phyloP scores from a whole-genome alignment of 1,139 yeast species.

The Zygosaccharomyces sapae region DNA sequence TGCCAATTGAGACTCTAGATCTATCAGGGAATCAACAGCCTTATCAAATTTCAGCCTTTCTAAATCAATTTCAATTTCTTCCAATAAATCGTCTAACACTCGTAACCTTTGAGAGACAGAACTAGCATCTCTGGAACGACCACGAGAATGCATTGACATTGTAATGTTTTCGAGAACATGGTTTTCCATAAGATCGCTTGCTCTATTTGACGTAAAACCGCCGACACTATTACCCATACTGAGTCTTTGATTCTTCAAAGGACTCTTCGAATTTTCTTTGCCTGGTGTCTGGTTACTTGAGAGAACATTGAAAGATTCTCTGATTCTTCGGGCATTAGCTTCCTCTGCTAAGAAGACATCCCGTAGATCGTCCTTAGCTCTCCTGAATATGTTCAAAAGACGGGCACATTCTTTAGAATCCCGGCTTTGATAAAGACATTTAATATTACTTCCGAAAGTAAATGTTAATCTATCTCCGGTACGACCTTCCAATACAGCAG shows the following conservation, averaged over 20 bases:
- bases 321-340: conserved; percentile 43
- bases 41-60: conserved; percentile 29
- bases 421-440: conserved; percentile 48
- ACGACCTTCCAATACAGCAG: conserved; percentile 37
- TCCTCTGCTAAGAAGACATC: conserved; percentile 42
- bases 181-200: conserved; percentile 23
- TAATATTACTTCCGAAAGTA: conserved; percentile 20
- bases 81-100: conserved; percentile 29
- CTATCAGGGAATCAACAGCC: conserved; percentile 26
- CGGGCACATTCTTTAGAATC: conserved; percentile 55
- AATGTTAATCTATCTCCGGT: conserved; percentile 31
- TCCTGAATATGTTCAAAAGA: conserved; percentile 54
- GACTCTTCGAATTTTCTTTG: conserved; percentile 29
- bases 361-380: conserved; percentile 60
- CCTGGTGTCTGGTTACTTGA: conserved; percentile 32
- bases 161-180: conserved; percentile 27
- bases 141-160: conserved; percentile 31
- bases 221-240: conserved; percentile 26
- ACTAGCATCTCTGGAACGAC: conserved; percentile 21
- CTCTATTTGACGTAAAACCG: conserved; percentile 4
- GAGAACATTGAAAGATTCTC: conserved; percentile 46
- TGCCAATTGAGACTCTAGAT: conserved; percentile 22
- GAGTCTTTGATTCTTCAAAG: conserved; percentile 27
- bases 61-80: conserved; percentile 31
- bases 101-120: conserved; percentile 22